phyloP scores from a whole-genome alignment of 2,329 filamentous ascomycete species.

The Incumbomyces delicatus region DNA sequence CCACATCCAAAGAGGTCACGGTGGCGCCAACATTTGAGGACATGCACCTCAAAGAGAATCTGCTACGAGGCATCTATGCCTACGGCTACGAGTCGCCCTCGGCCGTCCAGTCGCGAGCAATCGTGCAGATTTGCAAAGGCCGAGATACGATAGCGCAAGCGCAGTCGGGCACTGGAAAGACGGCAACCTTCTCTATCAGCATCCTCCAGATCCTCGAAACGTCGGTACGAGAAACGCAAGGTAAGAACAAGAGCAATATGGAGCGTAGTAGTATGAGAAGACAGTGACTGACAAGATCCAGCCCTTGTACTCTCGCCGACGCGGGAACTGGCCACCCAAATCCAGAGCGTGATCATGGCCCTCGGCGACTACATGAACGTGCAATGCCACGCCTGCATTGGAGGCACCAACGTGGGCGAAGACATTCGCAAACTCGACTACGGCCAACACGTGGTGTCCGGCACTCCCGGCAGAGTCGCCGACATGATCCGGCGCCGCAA shows the following conservation, averaged over 20 bases:
- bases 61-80: slow-evolving; percentile 93
- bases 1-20: slow-evolving; percentile 93
- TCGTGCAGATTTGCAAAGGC: slow-evolving; percentile 98
- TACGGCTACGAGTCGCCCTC: slow-evolving; percentile 98
- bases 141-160: slow-evolving; percentile 98
- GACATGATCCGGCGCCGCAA: slow-evolving; percentile 71
- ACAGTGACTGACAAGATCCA: slow-evolving; percentile 18
- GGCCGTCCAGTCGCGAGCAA: slow-evolving; percentile 92
- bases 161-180: slow-evolving; percentile 94
- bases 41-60: slow-evolving; percentile 95
- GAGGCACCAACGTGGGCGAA: slow-evolving; percentile 93
- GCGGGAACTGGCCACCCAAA: slow-evolving; percentile 93
- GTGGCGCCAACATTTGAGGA: slow-evolving; percentile 86
- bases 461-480: slow-evolving; percentile 91
- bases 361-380: slow-evolving; percentile 99
- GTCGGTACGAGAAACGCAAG: slow-evolving; percentile 79
- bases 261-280: background rate
- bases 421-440: slow-evolving; percentile 97
- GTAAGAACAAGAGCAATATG: slow-evolving; percentile 25
- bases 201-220: slow-evolving; percentile 95
- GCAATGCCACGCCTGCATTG: slow-evolving; percentile 96
- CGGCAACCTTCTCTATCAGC: slow-evolving; percentile 90
- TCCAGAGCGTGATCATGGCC: slow-evolving; percentile 98
- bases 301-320: slow-evolving; percentile 92
- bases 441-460: slow-evolving; percentile 93